A percentile compares a stretch with the other conserved stretches of the same genome.
phyloP scores from a whole-genome alignment of 2,329 filamentous ascomycete species.

The Pseudogymnoascus sp. region DNA sequence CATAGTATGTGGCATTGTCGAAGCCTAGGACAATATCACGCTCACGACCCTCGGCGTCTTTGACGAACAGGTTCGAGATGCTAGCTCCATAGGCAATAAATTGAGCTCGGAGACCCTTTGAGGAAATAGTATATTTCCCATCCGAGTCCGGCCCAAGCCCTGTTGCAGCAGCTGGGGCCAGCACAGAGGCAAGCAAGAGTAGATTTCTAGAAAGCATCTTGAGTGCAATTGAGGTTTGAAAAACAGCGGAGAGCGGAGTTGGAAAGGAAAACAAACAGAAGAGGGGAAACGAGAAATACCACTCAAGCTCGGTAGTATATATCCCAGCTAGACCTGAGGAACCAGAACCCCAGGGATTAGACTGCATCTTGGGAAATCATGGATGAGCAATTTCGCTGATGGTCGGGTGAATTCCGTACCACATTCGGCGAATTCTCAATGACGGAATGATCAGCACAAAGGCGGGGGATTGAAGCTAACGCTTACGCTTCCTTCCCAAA shows the following conservation, averaged over 20 bases:
- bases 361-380: background rate
- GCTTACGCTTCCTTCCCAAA: background rate
- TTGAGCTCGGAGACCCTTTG: conserved; percentile 56
- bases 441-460: conserved; percentile 8
- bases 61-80: conserved; percentile 63
- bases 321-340: background rate
- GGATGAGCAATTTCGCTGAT: background rate
- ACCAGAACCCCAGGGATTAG: background rate
- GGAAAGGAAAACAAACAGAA: background rate
- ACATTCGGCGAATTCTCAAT: background rate
- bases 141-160: conserved; percentile 42
- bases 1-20: conserved; percentile 68
- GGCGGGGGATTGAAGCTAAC: background rate
- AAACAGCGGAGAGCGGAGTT: background rate
- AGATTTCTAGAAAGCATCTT: conserved; percentile 19
- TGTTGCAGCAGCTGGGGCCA: conserved; percentile 11
- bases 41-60: conserved; percentile 58
- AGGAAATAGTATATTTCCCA: conserved; percentile 65
- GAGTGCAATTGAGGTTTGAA: background rate
- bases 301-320: background rate
- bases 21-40: conserved; percentile 67
- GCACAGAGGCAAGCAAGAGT: conserved; percentile 14
- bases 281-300: background rate
- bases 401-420: background rate
- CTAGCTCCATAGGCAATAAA: conserved; percentile 72